Percentiles rank a stretch among this genome's conserved stretches.
phyloP scores from a whole-genome alignment of 352 stramenopile species.

The Aphanomyces cochlioides region DNA sequence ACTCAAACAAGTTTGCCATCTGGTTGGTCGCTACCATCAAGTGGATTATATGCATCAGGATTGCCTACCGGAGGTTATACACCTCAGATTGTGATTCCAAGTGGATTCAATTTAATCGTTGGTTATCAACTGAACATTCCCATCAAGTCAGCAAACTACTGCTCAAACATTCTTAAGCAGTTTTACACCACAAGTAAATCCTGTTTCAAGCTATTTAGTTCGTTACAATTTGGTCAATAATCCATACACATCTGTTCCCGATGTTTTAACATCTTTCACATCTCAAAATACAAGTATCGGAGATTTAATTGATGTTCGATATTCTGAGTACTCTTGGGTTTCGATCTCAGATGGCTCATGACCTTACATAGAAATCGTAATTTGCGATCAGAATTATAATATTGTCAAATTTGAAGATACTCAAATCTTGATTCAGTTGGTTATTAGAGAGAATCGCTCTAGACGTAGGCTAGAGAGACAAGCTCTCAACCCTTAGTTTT shows the following conservation, averaged over 20 bases:
- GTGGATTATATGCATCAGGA: slow-evolving; percentile 31
- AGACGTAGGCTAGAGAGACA: no score
- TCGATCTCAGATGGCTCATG: not conserved
- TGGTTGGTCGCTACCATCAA: slow-evolving; percentile 31
- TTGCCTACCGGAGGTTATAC: slow-evolving; percentile 23
- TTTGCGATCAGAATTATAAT: not conserved
- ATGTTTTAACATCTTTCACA: slow-evolving; percentile 1
- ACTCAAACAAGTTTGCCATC: slow-evolving; percentile 8
- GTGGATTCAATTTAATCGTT: not conserved
- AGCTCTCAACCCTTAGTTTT: no score
- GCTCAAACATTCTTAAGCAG: not conserved
- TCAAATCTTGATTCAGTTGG: not conserved
- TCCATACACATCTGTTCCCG: not conserved
- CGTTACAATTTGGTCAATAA: slow-evolving; percentile 11
- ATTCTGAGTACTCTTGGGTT: not conserved
- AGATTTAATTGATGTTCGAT: slow-evolving; percentile 4
- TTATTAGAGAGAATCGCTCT: not conserved
- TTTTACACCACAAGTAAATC: slow-evolving; percentile 2
- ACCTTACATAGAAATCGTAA: slow-evolving; percentile 7
- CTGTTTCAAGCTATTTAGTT: not conserved
- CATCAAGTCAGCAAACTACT: not conserved
- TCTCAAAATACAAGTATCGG: slow-evolving; percentile 10
- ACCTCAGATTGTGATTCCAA: not conserved
- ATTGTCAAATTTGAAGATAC: slow-evolving; percentile 3
- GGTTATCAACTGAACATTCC: not conserved